These are phyloP conservation scores for Solidago caesia DNA, from an alignment of 129 eudicot species.

Conservation along the genomic window DNA sequence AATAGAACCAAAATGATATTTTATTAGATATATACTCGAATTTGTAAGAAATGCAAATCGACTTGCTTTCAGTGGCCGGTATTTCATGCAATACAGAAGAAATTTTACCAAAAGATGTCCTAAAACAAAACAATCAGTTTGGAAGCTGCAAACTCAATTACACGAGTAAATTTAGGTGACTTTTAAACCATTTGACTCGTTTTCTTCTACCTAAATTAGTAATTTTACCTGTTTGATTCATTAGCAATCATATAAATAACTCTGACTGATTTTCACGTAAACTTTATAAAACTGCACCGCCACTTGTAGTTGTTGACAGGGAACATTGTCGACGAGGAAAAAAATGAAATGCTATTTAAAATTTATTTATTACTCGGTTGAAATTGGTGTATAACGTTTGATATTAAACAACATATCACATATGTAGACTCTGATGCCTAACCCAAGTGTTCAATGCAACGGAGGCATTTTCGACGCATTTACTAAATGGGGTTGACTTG, in stretches of 20 bases:
- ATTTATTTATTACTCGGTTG: too few species aligned
- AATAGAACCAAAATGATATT: not conserved
- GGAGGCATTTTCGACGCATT: too few species aligned
- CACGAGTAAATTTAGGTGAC: not conserved
- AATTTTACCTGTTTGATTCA: not conserved
- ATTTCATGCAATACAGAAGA: not conserved
- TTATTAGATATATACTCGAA: not conserved
- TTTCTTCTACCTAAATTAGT: not conserved
- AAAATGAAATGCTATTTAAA: too few species aligned
- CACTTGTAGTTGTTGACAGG: not conserved
- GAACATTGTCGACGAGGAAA: not conserved
- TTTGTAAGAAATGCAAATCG: not conserved
- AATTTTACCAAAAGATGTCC: not conserved
- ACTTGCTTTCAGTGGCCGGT: not conserved
- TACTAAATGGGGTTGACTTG: too few species aligned
- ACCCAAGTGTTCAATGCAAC: too few species aligned
- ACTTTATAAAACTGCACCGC: not conserved
- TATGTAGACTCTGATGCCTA: too few species aligned
- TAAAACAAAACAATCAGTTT: too few species aligned
- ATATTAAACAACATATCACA: too few species aligned
- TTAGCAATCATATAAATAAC: too few species aligned
- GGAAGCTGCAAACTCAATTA: too few species aligned
- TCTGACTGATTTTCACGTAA: not conserved
- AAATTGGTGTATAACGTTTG: too few species aligned
- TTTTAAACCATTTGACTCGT: not conserved